A percentile compares a stretch with the other conserved stretches of the same genome.
These are phyloP conservation scores for Dacryopinax primogenitus DNA, from an alignment of 768 basidiomycete genomes.

Conservation along the genomic window DNA sequence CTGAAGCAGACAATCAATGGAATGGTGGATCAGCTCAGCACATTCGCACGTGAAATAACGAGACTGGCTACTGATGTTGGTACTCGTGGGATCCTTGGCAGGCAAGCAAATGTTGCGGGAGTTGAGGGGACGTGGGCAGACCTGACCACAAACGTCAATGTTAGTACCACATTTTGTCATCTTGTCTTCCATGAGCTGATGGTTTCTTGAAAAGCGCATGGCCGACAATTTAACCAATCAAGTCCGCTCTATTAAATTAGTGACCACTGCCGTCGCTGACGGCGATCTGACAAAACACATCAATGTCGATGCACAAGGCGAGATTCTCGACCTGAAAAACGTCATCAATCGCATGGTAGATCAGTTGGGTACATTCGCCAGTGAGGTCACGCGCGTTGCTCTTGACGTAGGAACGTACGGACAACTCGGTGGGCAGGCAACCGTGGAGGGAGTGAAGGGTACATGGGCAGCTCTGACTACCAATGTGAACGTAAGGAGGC, in stretches of 20 bases:
- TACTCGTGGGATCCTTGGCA: constrained; percentile 79
- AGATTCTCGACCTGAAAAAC: background rate
- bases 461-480: constrained; percentile 84
- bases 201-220: constrained; percentile 50
- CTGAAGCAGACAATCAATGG: constrained; percentile 43
- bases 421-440: constrained; percentile 79
- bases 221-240: constrained; percentile 73
- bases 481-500: constrained; percentile 59
- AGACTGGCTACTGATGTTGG: constrained; percentile 81
- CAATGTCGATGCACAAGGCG: constrained; percentile 65
- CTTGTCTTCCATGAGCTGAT: background rate
- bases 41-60: constrained; percentile 40
- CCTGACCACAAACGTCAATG: constrained; percentile 81
- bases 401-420: constrained; percentile 32
- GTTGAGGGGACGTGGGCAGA: constrained; percentile 91
- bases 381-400: constrained; percentile 33
- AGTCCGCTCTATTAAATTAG: constrained; percentile 80
- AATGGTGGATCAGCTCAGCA: constrained; percentile 35
- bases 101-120: constrained; percentile 79
- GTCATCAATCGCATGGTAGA: constrained; percentile 35
- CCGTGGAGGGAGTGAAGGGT: constrained; percentile 83
- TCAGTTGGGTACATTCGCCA: constrained; percentile 31
- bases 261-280: constrained; percentile 26
- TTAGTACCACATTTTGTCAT: constrained; percentile 27
- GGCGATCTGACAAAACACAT: constrained; percentile 86